These are phyloP conservation scores for Dendryphion nanum DNA, from an alignment of 2,329 filamentous ascomycete species.

Conservation along the genomic window DNA sequence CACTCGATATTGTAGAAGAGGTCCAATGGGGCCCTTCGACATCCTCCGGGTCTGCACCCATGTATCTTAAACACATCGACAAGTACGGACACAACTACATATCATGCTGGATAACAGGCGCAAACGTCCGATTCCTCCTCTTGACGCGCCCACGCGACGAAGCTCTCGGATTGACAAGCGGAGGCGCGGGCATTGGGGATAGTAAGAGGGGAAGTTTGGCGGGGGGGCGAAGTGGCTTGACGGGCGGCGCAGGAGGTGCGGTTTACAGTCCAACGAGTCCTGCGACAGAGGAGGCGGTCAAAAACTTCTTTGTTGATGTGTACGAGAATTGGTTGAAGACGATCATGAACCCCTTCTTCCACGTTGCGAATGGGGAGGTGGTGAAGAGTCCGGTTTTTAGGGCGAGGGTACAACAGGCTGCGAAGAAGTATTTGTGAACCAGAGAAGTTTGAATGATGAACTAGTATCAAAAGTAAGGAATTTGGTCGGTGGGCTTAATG, in stretches of 20 bases:
- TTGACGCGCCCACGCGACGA: conserved; percentile 72
- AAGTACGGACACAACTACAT: conserved; percentile 96
- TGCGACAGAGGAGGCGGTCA: conserved; percentile 91
- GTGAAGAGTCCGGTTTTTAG: conserved; percentile 86
- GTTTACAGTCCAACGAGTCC: conserved; percentile 78
- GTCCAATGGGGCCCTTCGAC: conserved; percentile 73
- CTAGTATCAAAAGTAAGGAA: too few species aligned
- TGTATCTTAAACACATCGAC: conserved; percentile 96
- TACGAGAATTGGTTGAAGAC: conserved; percentile 98
- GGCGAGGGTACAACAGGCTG: conserved; percentile 76
- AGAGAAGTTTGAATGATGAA: too few species aligned
- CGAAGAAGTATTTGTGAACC: conserved; percentile 86
- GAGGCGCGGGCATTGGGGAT: conserved; percentile 13
- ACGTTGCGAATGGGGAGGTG: conserved; percentile 77
- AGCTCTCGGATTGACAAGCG: conserved; percentile 19
- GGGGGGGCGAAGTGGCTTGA: conserved; percentile 26
- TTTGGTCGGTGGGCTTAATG: too few species aligned
- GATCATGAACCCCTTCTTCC: conserved; percentile 95
- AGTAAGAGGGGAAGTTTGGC: conserved; percentile 30
- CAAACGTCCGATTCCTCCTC: conserved; percentile 90
- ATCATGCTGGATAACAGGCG: conserved; percentile 89
- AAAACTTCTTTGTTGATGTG: conserved; percentile 91
- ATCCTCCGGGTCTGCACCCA: conserved; percentile 41
- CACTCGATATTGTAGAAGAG: conserved; percentile 93
- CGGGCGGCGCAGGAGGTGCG: conserved; percentile 44